Base-by-base conservation (phyloP, 1,284 basidiomycete genomes). In the Microstroma glucosiphilum region DNA sequence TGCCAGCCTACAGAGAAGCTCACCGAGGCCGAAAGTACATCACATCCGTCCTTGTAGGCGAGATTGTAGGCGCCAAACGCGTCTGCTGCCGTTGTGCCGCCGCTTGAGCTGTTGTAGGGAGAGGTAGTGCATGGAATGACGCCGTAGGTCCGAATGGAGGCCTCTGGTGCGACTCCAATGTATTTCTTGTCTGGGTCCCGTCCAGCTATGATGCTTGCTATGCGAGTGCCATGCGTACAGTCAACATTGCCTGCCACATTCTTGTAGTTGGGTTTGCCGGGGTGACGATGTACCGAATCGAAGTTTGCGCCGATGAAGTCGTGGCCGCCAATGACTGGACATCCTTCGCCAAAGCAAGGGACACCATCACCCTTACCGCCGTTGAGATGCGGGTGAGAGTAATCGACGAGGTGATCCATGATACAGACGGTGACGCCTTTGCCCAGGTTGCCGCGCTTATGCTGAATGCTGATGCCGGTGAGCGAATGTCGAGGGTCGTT, bases 341-440 rank as follows among this genome's bases (percentile, higher is more conserved):
- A 48, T 17, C 43, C 43, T 12, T 17, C 43, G 43, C 43, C 43
- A 21, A 48, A 21, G 43, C 43, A 48, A 21, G 43, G 17, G 3
- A 21, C 21, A 3, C 43, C 43, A 48, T 17, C 43, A 12, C 17
- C 17, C 13, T 48, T 17, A 12, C 21, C 43, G 15, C 17, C 43
- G 21, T 48, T 48, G 43, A 48, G 21, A 21, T 17, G 21, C 15
- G 43, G 43, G 12, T 48, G 43, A 48, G 43, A 48, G 21, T 48
- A 48, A 12, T 48, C 43, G 43, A 48, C 17, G 43, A n/a, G 21
- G 6, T 48, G 21, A 6, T 48, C 43, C 15, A 17, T 48, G 43
- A 48, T 21, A 12, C 43, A 48, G 43, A 48, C 43, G 43, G 43
- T 48, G 17, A 48, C 43, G 21, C 43, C 43, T 48, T 48, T 21